These are phyloP conservation scores for Talaromyces marneffei DNA, from an alignment of 2,329 filamentous ascomycete species.

Conservation along the genomic window DNA sequence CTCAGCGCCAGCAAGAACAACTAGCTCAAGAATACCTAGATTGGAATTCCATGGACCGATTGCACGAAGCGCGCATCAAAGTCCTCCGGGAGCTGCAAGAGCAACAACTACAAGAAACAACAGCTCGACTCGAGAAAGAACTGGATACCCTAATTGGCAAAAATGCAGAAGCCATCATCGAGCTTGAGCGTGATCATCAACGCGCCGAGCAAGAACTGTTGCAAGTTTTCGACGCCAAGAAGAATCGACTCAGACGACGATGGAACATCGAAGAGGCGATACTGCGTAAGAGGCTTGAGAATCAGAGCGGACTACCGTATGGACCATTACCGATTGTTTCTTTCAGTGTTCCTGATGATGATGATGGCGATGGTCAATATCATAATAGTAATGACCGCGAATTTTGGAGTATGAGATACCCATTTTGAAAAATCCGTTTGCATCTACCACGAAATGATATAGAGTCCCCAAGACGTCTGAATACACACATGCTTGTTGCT, in stretches of 20 bases:
- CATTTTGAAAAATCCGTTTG: constrained; percentile 26
- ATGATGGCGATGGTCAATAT: constrained; percentile 9
- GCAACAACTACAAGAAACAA: constrained; percentile 34
- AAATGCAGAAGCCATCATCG: constrained; percentile 27
- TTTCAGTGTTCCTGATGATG: constrained; percentile 23
- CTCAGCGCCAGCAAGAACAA: constrained; percentile 38
- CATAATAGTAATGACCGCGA: background rate
- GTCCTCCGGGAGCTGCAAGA: constrained; percentile 44
- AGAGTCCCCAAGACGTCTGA: too few species aligned
- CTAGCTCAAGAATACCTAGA: constrained; percentile 41
- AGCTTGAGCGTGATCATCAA: constrained; percentile 32
- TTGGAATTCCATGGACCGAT: constrained; percentile 38
- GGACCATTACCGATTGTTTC: constrained; percentile 35
- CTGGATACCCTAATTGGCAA: constrained; percentile 30
- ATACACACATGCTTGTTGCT: background rate
- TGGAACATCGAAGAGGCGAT: constrained; percentile 43
- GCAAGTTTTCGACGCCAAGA: constrained; percentile 30
- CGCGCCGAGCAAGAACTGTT: constrained; percentile 28
- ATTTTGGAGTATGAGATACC: constrained; percentile 21
- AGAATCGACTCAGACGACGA: constrained; percentile 29
- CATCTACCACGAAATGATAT: constrained; percentile 15
- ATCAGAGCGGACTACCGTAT: constrained; percentile 30
- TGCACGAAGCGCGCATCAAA: constrained; percentile 42
- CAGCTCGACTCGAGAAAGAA: constrained; percentile 36
- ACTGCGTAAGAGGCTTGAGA: constrained; percentile 34